A percentile compares a stretch with the other conserved stretches of the same genome.
These are phyloP conservation scores for Gamsiella multidivaricata DNA, from an alignment of 192 early-diverging fungal genomes.

Conservation along the genomic window DNA sequence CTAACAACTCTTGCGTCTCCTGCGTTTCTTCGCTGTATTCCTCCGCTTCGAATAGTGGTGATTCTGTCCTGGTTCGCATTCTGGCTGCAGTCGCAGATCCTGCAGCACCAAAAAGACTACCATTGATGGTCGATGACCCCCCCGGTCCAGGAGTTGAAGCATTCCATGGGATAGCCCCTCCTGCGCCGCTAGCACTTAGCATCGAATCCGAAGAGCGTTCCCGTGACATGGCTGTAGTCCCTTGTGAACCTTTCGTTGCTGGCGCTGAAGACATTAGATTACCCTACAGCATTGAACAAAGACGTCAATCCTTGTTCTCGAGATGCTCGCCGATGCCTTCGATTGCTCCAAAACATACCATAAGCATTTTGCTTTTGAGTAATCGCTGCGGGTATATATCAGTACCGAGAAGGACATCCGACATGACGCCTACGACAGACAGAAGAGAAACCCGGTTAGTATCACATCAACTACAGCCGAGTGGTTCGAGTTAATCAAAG, in stretches of 20 bases:
- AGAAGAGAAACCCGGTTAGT: neutral
- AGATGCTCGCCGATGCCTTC: too few relatives aligned
- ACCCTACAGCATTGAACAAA: constrained; percentile 17
- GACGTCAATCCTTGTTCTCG: neutral
- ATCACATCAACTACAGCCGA: neutral
- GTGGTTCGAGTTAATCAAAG: neutral
- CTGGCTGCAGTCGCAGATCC: constrained; percentile 28
- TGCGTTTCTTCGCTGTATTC: constrained; percentile 26
- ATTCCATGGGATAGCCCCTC: neutral
- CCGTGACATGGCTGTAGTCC: constrained; percentile 17
- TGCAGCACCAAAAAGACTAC: constrained; percentile 36
- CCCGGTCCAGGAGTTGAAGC: constrained; percentile 2
- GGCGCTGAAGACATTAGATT: constrained; percentile 30
- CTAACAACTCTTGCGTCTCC: constrained; percentile 42
- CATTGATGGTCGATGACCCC: neutral
- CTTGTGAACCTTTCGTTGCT: neutral
- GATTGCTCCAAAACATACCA: too few relatives aligned
- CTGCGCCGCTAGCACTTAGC: constrained; percentile 8
- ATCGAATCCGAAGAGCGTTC: constrained; percentile 37
- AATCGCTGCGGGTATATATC: constrained; percentile 57
- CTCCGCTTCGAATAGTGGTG: constrained; percentile 40
- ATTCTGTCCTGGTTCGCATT: constrained; percentile 43
- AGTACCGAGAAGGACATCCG: constrained; percentile 50
- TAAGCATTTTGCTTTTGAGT: constrained; percentile 37
- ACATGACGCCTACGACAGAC: constrained; percentile 52